phyloP scores from a whole-genome alignment of 495 filamentous ascomycete species.

The Aspergillus nidulans region DNA sequence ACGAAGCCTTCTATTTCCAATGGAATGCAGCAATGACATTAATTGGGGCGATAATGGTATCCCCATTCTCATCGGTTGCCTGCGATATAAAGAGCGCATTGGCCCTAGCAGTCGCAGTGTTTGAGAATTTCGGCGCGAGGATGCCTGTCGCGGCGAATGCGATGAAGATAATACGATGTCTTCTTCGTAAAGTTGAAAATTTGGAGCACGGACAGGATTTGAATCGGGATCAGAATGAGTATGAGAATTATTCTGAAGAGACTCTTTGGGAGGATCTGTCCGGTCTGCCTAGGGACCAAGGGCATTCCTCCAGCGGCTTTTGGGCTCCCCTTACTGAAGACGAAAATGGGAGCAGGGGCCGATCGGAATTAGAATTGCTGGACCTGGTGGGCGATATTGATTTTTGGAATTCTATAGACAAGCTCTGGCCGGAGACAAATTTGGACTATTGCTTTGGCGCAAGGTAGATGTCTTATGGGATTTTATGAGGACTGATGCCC shows the following conservation, averaged over 20 bases:
- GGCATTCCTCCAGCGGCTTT: no score
- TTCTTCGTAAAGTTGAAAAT: background rate
- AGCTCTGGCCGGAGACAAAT: background rate
- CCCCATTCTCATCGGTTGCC: background rate
- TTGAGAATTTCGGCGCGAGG: background rate
- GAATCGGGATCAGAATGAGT: background rate
- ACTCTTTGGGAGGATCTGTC: background rate
- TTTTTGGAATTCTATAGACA: slow-evolving; percentile 3
- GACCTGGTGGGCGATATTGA: slow-evolving; percentile 2
- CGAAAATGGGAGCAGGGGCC: background rate
- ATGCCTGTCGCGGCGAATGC: slow-evolving; percentile 1
- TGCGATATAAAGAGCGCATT: background rate
- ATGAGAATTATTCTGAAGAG: background rate
- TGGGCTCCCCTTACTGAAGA: no score
- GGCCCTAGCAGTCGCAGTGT: background rate
- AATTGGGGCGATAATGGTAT: background rate
- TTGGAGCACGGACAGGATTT: background rate
- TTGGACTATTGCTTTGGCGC: no score
- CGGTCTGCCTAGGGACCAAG: background rate
- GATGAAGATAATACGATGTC: background rate
- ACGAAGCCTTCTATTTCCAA: slow-evolving; percentile 1
- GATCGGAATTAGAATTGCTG: background rate
- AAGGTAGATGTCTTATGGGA: no score
- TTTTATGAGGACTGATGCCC: no score
- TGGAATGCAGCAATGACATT: slow-evolving; percentile 8